phyloP scores from a whole-genome alignment of 257 asterid genomes.

The Lavandula angustifolia region DNA sequence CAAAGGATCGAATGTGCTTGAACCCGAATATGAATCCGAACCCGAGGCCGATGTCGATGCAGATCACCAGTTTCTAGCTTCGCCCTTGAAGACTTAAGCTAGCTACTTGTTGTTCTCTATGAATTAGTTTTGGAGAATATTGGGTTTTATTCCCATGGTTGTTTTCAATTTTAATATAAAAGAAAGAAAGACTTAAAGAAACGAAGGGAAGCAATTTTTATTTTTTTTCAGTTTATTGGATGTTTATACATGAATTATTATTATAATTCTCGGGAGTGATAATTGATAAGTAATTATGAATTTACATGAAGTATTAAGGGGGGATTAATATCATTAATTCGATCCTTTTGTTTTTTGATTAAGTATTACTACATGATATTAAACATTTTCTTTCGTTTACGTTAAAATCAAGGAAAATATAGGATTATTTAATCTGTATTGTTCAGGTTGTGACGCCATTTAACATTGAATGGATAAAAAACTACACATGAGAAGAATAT shows the following conservation, averaged over 20 bases:
- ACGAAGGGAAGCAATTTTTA: too few species aligned
- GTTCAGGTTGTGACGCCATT: not conserved
- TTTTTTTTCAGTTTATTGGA: too few species aligned
- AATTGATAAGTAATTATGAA: too few species aligned
- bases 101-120: not conserved
- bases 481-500: not conserved
- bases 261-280: too few species aligned
- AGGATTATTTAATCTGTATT: not conserved
- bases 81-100: not conserved
- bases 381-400: not conserved
- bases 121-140: not conserved
- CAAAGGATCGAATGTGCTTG: slow-evolving; percentile 51
- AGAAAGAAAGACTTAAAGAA: too few species aligned
- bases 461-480: not conserved
- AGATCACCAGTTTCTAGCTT: not conserved
- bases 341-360: too few species aligned
- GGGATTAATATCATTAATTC: too few species aligned
- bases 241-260: too few species aligned
- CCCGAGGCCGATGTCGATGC: slow-evolving; percentile 8
- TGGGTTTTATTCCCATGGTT: not conserved
- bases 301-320: too few species aligned
- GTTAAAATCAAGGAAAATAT: not conserved
- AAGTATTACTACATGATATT: too few species aligned
- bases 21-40: slow-evolving; percentile 31
- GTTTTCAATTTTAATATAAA: too few species aligned